Percentiles rank a stretch among this genome's conserved stretches.
Evolutionary conservation across 176 grass and related monocot species (phyloP).

Genomic region (Oryza meyeriana): DNA sequence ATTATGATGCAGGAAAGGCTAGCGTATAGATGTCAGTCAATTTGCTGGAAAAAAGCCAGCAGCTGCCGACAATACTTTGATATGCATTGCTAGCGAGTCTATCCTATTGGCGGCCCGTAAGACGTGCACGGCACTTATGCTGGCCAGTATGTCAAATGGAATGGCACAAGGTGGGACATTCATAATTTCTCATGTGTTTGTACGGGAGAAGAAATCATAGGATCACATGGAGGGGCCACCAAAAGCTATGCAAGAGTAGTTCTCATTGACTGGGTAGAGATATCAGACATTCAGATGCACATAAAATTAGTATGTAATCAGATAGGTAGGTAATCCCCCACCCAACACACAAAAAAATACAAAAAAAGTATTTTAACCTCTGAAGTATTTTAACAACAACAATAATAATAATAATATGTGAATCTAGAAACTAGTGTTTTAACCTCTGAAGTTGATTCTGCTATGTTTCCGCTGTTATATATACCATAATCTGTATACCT

Average conservation of each 20-base stretch:
- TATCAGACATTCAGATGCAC: neutral
- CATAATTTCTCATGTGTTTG: neutral
- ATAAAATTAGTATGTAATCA: constrained; percentile 8
- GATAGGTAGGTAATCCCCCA: too few species aligned
- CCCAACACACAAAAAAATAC: too few species aligned
- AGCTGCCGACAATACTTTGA: neutral
- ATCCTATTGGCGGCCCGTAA: neutral
- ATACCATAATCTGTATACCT: constrained; percentile 9
- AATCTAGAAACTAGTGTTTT: neutral
- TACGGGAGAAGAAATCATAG: constrained; percentile 30
- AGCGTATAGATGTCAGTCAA: neutral
- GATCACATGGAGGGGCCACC: neutral
- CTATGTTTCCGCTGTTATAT: neutral
- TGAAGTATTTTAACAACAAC: too few species aligned
- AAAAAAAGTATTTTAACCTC: too few species aligned
- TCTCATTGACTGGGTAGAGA: constrained; percentile 1
- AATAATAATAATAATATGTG: neutral
- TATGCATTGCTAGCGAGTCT: neutral
- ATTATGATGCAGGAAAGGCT: constrained; percentile 16
- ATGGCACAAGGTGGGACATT: constrained; percentile 1
- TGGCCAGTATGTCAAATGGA: constrained; percentile 20
- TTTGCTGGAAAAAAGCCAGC: constrained; percentile 1
- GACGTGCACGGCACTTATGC: constrained; percentile 9
- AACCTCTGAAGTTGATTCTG: constrained; percentile 8
- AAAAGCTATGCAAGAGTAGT: neutral